These are phyloP conservation scores for Gossypium raimondii DNA, from an alignment of 345 rosid genomes.

Conservation along the genomic window DNA sequence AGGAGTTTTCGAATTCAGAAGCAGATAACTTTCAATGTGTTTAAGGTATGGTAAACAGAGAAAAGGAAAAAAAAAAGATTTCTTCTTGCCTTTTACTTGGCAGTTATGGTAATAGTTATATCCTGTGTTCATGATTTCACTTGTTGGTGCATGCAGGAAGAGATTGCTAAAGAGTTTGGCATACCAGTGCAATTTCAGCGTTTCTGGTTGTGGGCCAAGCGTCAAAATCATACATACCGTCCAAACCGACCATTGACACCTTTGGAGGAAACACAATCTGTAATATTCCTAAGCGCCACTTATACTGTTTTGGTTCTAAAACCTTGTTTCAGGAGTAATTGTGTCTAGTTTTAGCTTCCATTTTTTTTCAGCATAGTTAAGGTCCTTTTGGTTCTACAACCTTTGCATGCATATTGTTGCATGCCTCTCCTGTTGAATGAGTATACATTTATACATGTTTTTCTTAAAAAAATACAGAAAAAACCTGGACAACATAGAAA, in stretches of 20 bases:
- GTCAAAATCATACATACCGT: constrained; percentile 92
- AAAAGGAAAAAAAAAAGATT: background rate
- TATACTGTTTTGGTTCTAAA: background rate
- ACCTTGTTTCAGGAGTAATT: background rate
- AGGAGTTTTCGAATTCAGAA: constrained; percentile 85
- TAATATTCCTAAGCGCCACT: constrained; percentile 26
- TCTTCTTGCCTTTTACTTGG: background rate
- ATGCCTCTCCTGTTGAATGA: background rate
- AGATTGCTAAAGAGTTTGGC: constrained; percentile 88
- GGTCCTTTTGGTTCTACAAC: background rate
- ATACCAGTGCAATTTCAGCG: constrained; percentile 79
- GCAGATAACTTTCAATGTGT: constrained; percentile 62
- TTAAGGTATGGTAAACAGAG: constrained; percentile 54
- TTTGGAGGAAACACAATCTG: constrained; percentile 75
- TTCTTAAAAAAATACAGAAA: background rate
- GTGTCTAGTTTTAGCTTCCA: background rate
- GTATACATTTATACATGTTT: background rate
- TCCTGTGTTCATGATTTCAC: background rate
- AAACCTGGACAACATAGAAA: background rate
- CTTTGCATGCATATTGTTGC: background rate
- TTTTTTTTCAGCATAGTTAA: constrained; percentile 2
- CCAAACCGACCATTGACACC: constrained; percentile 76
- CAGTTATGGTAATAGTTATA: background rate
- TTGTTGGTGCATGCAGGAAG: constrained; percentile 52
- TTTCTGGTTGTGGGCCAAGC: constrained; percentile 97